phyloP scores from a whole-genome alignment of 106 monocot genomes.

The Posidonia australis region DNA sequence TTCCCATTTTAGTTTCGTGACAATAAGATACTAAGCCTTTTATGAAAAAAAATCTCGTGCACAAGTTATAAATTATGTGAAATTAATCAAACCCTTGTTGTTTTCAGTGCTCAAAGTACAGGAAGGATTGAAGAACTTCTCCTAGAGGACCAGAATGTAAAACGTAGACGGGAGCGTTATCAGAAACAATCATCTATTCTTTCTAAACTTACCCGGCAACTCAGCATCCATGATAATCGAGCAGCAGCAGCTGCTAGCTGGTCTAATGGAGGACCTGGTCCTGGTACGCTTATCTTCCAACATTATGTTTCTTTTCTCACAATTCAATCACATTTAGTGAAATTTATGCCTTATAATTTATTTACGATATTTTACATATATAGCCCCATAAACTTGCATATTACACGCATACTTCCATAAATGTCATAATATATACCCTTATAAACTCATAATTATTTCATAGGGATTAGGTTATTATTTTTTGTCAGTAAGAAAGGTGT shows the following conservation, averaged over 20 bases:
- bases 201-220: conserved; percentile 77
- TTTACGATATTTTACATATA: too few relatives aligned
- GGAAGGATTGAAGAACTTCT: conserved; percentile 82
- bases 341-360: too few relatives aligned
- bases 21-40: too few relatives aligned
- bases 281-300: conserved; percentile 29
- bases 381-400: too few relatives aligned
- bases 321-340: too few relatives aligned
- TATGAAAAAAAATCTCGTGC: too few relatives aligned
- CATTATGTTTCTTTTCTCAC: background rate
- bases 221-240: conserved; percentile 79
- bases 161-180: conserved; percentile 50
- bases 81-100: background rate
- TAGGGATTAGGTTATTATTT: too few relatives aligned
- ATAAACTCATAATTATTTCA: too few relatives aligned
- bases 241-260: conserved; percentile 37
- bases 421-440: too few relatives aligned
- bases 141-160: conserved; percentile 86
- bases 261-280: conserved; percentile 39
- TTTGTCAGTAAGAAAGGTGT: too few relatives aligned
- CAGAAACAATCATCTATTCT: conserved; percentile 85
- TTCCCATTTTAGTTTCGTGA: too few relatives aligned
- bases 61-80: background rate
- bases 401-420: too few relatives aligned
- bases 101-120: conserved; percentile 54